Evolutionary conservation across 345 rosid genomes (phyloP), one percentile per base, ranked within the genome.

Genomic region (Acer campestre): DNA sequence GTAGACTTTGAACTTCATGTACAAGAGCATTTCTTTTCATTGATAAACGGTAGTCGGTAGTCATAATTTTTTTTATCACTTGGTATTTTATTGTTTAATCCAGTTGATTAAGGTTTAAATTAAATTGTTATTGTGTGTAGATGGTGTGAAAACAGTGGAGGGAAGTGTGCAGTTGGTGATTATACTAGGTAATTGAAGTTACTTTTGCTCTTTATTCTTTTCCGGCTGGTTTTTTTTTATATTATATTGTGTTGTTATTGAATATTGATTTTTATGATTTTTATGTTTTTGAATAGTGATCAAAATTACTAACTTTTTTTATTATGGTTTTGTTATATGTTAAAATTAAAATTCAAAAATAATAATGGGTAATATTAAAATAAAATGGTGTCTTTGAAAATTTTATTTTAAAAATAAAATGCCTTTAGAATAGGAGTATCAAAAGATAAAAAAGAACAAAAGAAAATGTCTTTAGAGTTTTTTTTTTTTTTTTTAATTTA

Each of bases 11-110:
- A 88, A 80, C 70, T 89, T 80, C 81, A 84, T 40, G 85, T 87
- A 77, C 84, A 82, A 59, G 91, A 88, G 82, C 88, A 90, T 5
- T 87, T 78, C 68, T 85, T 88, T 76, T 85, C 86, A 18, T 70
- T 77, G 42, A 16, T 85, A 73, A 88, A 83, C 85, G 90, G 93
- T 25, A 25, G 27, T 2, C 27, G 27, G 27, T 88, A 70, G 6
- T 10, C 29, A 73, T 77, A 2, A n/a, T 59, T 23, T 13, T 70
- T 29, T 46, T 73, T 8, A 65, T 35, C 31, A 62, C 25, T 16
- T 56, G 56, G 63, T 22, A 35, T 7, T 67, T 53, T 40, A 1
- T 62, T 68, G 31, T 44, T 70, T 48, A 56, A 59, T 58, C 59
- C 14, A 10, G 65, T 58, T 44, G 2, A 61, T 74, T 77, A 31